Base-by-base conservation (phyloP, 2,329 filamentous ascomycete genomes). In the Graphilbum fragrans region DNA sequence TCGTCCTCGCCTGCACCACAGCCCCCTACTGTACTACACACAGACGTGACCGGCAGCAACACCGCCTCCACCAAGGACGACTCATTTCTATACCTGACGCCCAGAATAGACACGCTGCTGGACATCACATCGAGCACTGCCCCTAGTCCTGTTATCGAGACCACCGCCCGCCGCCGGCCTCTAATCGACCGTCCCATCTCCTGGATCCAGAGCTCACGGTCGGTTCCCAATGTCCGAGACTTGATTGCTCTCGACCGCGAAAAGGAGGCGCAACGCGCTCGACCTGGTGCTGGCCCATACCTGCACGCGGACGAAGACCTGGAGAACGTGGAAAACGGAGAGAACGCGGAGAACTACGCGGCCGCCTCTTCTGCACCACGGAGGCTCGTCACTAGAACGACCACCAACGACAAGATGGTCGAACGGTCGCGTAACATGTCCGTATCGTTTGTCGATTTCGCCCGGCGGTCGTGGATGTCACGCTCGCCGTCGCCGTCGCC, bases 401-500 rank as follows among this genome's bases (percentile, higher is more conserved):
- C 40, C 18, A 27, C 38, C 20, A 38, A 17, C 19, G 47, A 45
- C 32, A 42, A 27, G 18, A 48, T 43, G 41, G 50, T 40, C 32
- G 51, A 55, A 38, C 55, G 46, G 20, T 42, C 44, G 29, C 58
- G 58, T 38, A 58, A 58, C 3, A 56, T 64, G 25, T 61, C 66
- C 6, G 63, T 64, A 40, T 70, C 66, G 33, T 65, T 75, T 48
- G 62, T 65, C 38, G 66, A 61, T 46, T 67, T 73, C 50, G 64
- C 70, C 9, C 66, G 62, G 47, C 64, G 66, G 40, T 67, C 69
- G 33, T 76, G 70, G 71, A 66, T 67, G 18, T 55, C 64, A 4
- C 55, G 61, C 31, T 71, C 71, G 27, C 61, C 66, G 16, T 69
- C 69, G 2, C 64, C 70, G 0, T 69, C 69, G 3, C 66, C 70